Evolutionary conservation across 306 rosid genomes (phyloP), one percentile per base, ranked within the genome.

Genomic region (Cucurbita ficifolia): DNA sequence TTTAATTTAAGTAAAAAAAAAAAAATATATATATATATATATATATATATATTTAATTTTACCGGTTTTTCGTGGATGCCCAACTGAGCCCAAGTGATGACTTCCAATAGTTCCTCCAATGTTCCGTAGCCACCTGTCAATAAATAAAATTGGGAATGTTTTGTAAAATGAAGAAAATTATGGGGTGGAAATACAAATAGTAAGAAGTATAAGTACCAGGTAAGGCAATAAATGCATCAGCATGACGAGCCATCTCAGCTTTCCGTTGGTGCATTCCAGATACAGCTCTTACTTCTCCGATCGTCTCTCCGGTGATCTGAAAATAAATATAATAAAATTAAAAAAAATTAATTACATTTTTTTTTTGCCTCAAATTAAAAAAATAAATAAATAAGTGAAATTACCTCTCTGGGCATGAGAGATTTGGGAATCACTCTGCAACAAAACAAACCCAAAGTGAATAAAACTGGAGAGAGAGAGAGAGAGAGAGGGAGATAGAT

Each of bases 41-140:
- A 29, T 0, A 29, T 29, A 29, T 29, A 29, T 29, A 2, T 29
- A 40, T 16, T 62, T 38, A 18, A 42, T 18, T 77, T 82, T 83
- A 92, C 98, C 55, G 98, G 98, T 77, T 92, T 92, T 4, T 92
- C 89, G 54, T 92, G 98, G 78, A 92, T 92, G 48, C 98, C 98
- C 59, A 92, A 76, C 40, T 92, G 98, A 77, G 98, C 93, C 98
- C 98, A 92, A 42, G 98, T 87, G 73, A 92, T 92, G 5, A 90
- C 86, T 84, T 92, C 98, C 79, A 90, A 56, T 3, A 92, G 83
- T 79, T 92, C 98, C 76, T 92, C 98, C 10, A 92, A 84, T 55
- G 98, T 92, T 39, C 98, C 98, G 35, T 92, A 92, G 58, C 98
- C 97, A 83, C 98, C 96, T 92, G 60, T 10, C 18, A 8, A 10